These are phyloP conservation scores for Kuraishia capsulata DNA, from an alignment of 805 yeast species.

Conservation along the genomic window DNA sequence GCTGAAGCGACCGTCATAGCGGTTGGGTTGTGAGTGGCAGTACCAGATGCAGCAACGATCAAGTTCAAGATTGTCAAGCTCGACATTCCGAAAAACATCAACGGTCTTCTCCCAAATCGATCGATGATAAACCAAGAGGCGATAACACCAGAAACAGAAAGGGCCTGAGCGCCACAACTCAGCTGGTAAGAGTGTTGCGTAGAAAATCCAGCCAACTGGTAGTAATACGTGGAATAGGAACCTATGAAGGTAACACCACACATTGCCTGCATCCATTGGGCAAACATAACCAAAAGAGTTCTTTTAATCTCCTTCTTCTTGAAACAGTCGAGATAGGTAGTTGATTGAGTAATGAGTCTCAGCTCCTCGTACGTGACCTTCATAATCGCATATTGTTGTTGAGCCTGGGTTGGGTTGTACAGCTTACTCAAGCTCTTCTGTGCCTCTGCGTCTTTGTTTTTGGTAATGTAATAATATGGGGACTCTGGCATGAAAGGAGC, in stretches of 20 bases:
- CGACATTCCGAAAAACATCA: constrained; percentile 7
- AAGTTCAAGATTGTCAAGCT: constrained; percentile 7
- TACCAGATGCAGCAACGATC: constrained; percentile 17
- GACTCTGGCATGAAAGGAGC: constrained; percentile 12
- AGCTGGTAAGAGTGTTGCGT: constrained; percentile 9
- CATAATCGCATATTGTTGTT: constrained; percentile 8
- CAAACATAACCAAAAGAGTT: constrained; percentile 37
- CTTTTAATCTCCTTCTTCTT: constrained; percentile 34
- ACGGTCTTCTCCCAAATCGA: constrained; percentile 28
- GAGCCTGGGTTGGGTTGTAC: constrained; percentile 1
- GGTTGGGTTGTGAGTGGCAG: constrained; percentile 4
- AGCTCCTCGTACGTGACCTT: constrained; percentile 5
- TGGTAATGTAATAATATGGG: constrained; percentile 18
- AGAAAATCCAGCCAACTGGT: constrained; percentile 9
- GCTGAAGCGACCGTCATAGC: constrained; percentile 3
- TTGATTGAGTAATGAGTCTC: constrained; percentile 14
- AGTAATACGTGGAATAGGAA: constrained; percentile 45
- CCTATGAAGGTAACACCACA: constrained; percentile 56
- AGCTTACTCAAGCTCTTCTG: constrained; percentile 22
- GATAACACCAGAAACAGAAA: constrained; percentile 20
- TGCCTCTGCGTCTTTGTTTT: constrained; percentile 31
- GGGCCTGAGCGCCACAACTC: constrained; percentile 20
- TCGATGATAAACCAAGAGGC: constrained; percentile 32
- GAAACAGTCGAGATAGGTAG: constrained; percentile 37
- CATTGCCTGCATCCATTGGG: constrained; percentile 47